Percentiles rank a stretch among this genome's conserved stretches.
Conservation (phyloP, 371 early-diverging fungal species). For the Mortierella sp. region DNA sequence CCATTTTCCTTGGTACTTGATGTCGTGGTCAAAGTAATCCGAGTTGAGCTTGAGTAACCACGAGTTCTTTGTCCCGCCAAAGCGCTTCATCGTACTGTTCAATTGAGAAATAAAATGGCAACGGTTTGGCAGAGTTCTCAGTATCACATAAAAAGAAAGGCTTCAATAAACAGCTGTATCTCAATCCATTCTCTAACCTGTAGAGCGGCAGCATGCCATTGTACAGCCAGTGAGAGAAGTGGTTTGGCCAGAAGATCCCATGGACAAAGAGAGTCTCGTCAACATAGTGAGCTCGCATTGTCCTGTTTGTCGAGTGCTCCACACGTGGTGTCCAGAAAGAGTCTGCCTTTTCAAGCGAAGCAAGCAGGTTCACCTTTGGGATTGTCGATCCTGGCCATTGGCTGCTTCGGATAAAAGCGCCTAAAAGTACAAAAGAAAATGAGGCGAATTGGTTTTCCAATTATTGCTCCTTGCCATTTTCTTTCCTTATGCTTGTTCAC, state of each 20-base stretch:
- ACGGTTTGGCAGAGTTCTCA: background rate
- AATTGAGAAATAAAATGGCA: background rate
- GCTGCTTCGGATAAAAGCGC: constrained; percentile 34
- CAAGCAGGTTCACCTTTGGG: constrained; percentile 60
- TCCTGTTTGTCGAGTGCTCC: constrained; percentile 22
- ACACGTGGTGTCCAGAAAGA: constrained; percentile 59
- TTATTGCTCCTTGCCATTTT: too few relatives aligned
- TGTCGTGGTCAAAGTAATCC: constrained; percentile 45
- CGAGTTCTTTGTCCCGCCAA: constrained; percentile 33
- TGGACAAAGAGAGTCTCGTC: constrained; percentile 66
- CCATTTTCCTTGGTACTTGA: constrained; percentile 24
- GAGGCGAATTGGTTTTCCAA: too few relatives aligned
- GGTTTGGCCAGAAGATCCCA: constrained; percentile 62
- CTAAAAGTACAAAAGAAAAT: background rate
- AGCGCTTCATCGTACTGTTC: constrained; percentile 60
- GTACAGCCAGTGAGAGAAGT: constrained; percentile 65
- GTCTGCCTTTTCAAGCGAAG: constrained; percentile 25
- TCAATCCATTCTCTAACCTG: constrained; percentile 23
- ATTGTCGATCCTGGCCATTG: background rate
- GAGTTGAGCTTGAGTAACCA: constrained; percentile 56
- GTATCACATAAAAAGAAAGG: background rate
- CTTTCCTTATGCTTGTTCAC: background rate
- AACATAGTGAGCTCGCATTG: constrained; percentile 32
- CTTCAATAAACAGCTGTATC: background rate
- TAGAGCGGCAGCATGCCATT: constrained; percentile 68